phyloP scores from a whole-genome alignment of 2,329 filamentous ascomycete genomes.

The Hymenoscyphus occultus region DNA sequence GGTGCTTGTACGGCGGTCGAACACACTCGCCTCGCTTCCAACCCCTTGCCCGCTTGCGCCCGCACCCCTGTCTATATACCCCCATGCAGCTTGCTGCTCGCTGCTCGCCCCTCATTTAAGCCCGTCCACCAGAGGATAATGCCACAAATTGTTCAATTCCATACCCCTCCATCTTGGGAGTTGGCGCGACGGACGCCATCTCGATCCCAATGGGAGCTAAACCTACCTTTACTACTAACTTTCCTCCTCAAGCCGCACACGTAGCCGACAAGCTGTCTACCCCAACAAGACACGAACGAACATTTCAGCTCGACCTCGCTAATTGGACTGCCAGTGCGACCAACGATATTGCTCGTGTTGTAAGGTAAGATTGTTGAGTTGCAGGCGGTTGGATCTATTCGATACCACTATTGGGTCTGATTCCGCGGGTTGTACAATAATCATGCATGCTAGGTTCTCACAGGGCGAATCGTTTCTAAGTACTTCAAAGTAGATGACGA shows the following conservation, averaged over 20 bases:
- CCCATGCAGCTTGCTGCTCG: not conserved
- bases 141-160: conserved; percentile 1
- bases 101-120: not conserved
- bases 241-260: not conserved
- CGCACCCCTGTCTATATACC: too few species aligned
- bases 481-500: not conserved
- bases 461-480: conserved; percentile 3
- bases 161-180: not conserved
- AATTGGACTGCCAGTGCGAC: not conserved
- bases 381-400: conserved; percentile 1
- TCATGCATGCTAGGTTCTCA: not conserved
- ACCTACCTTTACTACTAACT: not conserved
- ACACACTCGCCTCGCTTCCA: not conserved
- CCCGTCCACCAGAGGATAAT: not conserved
- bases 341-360: conserved; percentile 3
- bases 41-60: too few species aligned
- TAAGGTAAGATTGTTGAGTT: not conserved
- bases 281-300: not conserved
- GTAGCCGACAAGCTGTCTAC: not conserved
- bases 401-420: not conserved
- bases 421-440: not conserved
- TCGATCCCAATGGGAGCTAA: not conserved
- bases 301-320: not conserved
- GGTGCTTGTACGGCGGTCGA: conserved; percentile 11
- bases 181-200: not conserved